Evolutionary conservation across 352 stramenopile species (phyloP).

Genomic region (Globisporangium ultimum): DNA sequence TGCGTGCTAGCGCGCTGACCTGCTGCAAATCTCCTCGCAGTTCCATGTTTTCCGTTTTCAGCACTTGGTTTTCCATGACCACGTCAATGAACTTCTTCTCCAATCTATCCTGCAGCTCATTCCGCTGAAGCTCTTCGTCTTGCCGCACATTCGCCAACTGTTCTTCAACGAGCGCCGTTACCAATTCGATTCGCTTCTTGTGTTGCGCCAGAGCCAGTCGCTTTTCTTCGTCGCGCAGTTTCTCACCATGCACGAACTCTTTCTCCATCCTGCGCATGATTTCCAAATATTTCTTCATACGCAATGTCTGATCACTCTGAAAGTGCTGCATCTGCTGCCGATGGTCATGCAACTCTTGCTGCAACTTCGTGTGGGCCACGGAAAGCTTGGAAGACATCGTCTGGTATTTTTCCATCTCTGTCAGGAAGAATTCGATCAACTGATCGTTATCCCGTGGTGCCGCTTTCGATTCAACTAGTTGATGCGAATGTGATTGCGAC

Average conservation of each 20-base stretch:
- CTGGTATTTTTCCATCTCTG: constrained; percentile 47
- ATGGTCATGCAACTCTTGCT: constrained; percentile 25
- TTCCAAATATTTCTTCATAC: constrained; percentile 31
- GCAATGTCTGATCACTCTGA: constrained; percentile 25
- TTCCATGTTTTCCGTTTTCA: constrained; percentile 39
- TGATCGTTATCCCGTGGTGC: constrained; percentile 26
- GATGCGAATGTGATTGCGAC: not conserved
- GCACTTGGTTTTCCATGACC: constrained; percentile 35
- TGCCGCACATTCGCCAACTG: constrained; percentile 24
- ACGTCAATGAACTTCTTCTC: constrained; percentile 38
- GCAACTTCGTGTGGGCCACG: constrained; percentile 19
- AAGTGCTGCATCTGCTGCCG: constrained; percentile 23
- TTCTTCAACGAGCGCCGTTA: constrained; percentile 19
- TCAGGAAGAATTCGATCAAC: constrained; percentile 43
- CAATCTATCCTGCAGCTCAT: constrained; percentile 30
- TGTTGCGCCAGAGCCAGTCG: constrained; percentile 21
- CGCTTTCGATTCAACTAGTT: too few species aligned
- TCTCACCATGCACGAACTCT: constrained; percentile 28
- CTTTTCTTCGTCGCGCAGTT: constrained; percentile 34
- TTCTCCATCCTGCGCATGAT: constrained; percentile 37
- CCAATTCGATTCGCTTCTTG: constrained; percentile 24
- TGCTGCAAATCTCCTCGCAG: constrained; percentile 28
- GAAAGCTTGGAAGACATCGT: constrained; percentile 24
- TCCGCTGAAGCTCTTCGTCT: constrained; percentile 19
- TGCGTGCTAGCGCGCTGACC: constrained; percentile 7